phyloP scores from a whole-genome alignment of 2,329 filamentous ascomycete genomes.

The Exophiala sp. region DNA sequence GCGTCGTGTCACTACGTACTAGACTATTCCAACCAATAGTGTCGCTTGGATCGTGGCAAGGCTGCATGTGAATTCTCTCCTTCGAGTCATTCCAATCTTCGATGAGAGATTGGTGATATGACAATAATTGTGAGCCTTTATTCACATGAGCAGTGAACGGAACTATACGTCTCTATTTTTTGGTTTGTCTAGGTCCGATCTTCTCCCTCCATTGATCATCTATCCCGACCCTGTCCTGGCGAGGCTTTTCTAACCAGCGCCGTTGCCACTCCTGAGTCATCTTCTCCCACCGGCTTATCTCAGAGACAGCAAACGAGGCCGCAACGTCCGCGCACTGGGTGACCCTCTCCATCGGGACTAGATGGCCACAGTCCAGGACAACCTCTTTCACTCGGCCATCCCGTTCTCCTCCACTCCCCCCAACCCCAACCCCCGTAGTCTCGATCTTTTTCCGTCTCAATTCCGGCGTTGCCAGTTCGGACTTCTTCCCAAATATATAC shows the following conservation, averaged over 20 bases:
- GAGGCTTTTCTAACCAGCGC: slow-evolving; percentile 17
- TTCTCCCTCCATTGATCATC: slow-evolving; percentile 23
- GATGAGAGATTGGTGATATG: no score
- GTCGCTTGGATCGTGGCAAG: no score
- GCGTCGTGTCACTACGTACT: no score
- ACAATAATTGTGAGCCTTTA: no score
- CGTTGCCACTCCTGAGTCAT: slow-evolving; percentile 14
- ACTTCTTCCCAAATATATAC: slow-evolving; percentile 41
- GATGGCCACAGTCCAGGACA: slow-evolving; percentile 24
- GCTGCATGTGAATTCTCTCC: no score
- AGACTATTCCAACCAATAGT: no score
- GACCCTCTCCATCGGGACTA: slow-evolving; percentile 29
- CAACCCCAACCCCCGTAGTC: slow-evolving; percentile 36
- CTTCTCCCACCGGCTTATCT: slow-evolving; percentile 17
- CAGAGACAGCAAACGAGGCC: slow-evolving; percentile 16
- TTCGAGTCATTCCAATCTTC: no score
- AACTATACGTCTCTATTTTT: neutral
- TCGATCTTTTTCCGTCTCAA: slow-evolving; percentile 39
- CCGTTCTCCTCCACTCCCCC: slow-evolving; percentile 50
- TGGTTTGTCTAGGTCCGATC: slow-evolving; percentile 15
- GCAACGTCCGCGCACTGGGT: slow-evolving; percentile 22
- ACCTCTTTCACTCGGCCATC: slow-evolving; percentile 33
- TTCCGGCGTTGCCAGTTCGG: slow-evolving; percentile 36
- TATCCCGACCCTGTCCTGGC: slow-evolving; percentile 18
- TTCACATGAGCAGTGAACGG: neutral